Evolutionary conservation across 441 rosid genomes (phyloP).

Genomic region (Metrosideros polymorpha): DNA sequence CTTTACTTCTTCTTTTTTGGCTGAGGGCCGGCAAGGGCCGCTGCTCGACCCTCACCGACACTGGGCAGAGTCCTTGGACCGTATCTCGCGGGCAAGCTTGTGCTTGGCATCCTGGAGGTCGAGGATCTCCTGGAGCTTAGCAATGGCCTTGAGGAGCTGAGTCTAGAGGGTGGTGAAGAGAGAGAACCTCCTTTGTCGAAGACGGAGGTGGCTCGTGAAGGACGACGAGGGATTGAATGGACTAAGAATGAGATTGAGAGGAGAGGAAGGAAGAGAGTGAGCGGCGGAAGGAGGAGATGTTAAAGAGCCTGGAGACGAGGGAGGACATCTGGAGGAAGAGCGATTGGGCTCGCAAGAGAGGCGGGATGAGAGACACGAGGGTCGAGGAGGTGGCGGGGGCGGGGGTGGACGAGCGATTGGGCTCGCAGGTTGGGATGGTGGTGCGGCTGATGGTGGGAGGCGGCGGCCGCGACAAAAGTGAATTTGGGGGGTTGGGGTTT

Average conservation of each 20-base stretch:
- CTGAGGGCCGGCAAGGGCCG: too few relatives aligned
- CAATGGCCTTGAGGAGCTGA: slow-evolving; percentile 81
- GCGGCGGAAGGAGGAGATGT: slow-evolving; percentile 64
- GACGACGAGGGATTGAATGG: slow-evolving; percentile 19
- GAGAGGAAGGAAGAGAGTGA: slow-evolving; percentile 65
- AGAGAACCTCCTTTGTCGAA: slow-evolving; percentile 48
- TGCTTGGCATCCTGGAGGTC: slow-evolving; percentile 77
- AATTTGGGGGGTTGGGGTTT: slow-evolving; percentile 56
- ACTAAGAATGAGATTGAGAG: slow-evolving; percentile 35
- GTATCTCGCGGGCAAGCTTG: slow-evolving; percentile 49
- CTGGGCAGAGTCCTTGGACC: slow-evolving; percentile 39
- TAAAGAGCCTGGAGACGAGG: slow-evolving; percentile 55
- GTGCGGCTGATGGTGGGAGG: slow-evolving; percentile 21
- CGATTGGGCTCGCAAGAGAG: slow-evolving; percentile 70
- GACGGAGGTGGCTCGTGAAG: slow-evolving; percentile 45
- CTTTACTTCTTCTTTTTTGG: too few relatives aligned
- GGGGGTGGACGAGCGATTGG: slow-evolving; percentile 3
- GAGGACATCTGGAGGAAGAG: slow-evolving; percentile 88
- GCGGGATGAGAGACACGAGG: slow-evolving; percentile 77
- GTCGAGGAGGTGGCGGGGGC: slow-evolving; percentile 48
- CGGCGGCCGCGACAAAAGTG: too few relatives aligned
- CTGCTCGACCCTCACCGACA: too few relatives aligned
- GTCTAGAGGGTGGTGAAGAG: slow-evolving; percentile 63
- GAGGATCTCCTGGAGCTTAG: slow-evolving; percentile 84
- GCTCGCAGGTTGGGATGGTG: neutral